Percentiles rank a stretch among this genome's conserved stretches.
These are phyloP conservation scores for Avena eriantha DNA, from an alignment of 176 grass and related monocot species.

Conservation along the genomic window DNA sequence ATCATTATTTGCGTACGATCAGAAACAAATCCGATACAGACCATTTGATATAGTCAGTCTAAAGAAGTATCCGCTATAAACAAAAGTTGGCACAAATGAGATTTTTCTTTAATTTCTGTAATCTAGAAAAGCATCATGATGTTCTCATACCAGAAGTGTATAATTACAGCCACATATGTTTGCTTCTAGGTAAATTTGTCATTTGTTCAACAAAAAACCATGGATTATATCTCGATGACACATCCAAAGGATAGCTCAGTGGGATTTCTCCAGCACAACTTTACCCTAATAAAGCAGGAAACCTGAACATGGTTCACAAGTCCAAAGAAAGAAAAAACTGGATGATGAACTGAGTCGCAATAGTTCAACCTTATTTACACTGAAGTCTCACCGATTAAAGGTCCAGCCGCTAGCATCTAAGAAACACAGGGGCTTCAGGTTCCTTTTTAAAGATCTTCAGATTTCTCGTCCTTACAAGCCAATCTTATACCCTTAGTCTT, in stretches of 20 bases:
- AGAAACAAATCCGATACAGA: slow-evolving; percentile 5
- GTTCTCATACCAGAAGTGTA: not conserved
- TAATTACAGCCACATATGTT: not conserved
- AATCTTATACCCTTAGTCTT: not conserved
- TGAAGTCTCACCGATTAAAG: not conserved
- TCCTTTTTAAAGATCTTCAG: not conserved
- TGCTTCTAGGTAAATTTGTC: not conserved
- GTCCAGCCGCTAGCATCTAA: not conserved
- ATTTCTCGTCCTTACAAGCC: not conserved
- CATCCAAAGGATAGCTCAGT: not conserved
- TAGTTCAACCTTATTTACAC: slow-evolving; percentile 3
- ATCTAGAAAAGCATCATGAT: not conserved
- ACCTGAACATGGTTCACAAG: not conserved
- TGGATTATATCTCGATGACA: not conserved
- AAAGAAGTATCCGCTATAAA: not conserved
- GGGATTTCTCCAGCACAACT: slow-evolving; percentile 1
- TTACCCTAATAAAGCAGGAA: not conserved
- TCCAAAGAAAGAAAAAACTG: not conserved
- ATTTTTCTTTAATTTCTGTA: not conserved
- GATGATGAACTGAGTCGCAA: not conserved
- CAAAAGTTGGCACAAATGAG: not conserved
- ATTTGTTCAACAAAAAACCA: not conserved
- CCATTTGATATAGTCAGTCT: not conserved
- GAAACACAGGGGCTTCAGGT: not conserved
- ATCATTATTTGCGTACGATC: not conserved